phyloP scores from a whole-genome alignment of 306 rosid genomes.

The Canavalia gladiata region DNA sequence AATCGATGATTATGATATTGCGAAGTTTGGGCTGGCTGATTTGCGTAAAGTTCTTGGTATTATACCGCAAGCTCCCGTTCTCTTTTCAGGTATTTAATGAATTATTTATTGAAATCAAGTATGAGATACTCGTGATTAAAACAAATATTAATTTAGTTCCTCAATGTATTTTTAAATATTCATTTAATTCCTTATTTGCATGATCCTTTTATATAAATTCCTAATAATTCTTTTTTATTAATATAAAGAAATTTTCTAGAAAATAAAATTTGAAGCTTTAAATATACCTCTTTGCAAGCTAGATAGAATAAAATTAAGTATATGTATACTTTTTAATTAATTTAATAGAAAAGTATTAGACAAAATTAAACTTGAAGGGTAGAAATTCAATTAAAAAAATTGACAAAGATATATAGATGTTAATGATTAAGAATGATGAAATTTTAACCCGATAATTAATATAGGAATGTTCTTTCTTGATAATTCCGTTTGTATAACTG shows the following conservation, averaged over 20 bases:
- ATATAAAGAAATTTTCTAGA: no score
- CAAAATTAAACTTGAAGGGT: slow-evolving; percentile 15
- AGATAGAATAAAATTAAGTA: background rate
- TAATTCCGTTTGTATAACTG: background rate
- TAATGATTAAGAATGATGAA: background rate
- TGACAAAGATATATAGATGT: background rate
- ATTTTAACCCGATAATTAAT: background rate
- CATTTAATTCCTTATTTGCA: no score
- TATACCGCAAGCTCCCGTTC: slow-evolving; percentile 92
- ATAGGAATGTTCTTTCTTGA: background rate
- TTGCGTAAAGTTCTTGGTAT: slow-evolving; percentile 85
- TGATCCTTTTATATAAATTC: no score
- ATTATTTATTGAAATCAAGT: background rate
- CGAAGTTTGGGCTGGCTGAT: slow-evolving; percentile 84
- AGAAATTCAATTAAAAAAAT: slow-evolving; percentile 2
- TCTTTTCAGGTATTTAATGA: slow-evolving; percentile 77
- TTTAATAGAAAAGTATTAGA: slow-evolving; percentile 5
- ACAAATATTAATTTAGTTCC: no score
- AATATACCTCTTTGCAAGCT: background rate
- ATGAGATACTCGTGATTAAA: no score
- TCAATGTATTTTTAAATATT: no score
- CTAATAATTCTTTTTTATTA: no score
- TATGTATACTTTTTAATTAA: background rate
- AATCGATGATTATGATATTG: slow-evolving; percentile 80
- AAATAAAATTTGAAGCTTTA: no score